Evolutionary conservation across 2,329 filamentous ascomycete genomes (phyloP).

Genomic region (Thielaviopsis ethacetica): DNA sequence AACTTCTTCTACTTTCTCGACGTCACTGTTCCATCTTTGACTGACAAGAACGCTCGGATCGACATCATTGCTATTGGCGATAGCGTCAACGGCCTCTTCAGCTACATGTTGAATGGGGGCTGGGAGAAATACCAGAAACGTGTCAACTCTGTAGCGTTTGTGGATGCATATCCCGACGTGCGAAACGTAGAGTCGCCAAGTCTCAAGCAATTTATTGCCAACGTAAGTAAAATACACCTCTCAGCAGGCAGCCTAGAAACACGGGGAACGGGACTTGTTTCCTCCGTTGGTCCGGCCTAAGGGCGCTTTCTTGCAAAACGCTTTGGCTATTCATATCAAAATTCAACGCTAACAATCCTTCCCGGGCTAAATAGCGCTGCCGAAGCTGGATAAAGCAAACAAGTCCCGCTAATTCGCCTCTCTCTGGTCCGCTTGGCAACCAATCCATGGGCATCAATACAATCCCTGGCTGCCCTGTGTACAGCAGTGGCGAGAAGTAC

Average conservation of each 20-base stretch:
- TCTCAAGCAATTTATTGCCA: conserved; percentile 33
- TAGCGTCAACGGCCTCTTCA: conserved; percentile 36
- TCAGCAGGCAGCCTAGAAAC: too few species aligned
- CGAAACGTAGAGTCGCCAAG: conserved; percentile 25
- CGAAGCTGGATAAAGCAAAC: conserved; percentile 43
- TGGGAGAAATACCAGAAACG: conserved; percentile 29
- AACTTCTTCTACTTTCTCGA: conserved; percentile 52
- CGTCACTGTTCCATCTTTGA: conserved; percentile 35
- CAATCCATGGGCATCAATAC: conserved; percentile 23
- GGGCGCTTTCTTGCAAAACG: too few species aligned
- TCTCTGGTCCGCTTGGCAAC: conserved; percentile 37
- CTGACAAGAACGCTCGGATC: conserved; percentile 35
- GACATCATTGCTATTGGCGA: conserved; percentile 59
- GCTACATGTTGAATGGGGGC: conserved; percentile 40
- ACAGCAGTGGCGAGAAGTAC: conserved; percentile 46
- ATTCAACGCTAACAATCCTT: background rate
- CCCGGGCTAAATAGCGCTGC: conserved; percentile 27
- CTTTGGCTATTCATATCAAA: background rate
- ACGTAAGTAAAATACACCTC: conserved; percentile 23
- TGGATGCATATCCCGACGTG: conserved; percentile 29
- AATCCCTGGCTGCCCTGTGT: conserved; percentile 45
- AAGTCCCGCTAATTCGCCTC: conserved; percentile 32
- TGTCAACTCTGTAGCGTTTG: conserved; percentile 31
- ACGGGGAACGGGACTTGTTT: too few species aligned
- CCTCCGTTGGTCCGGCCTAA: too few species aligned